Evolutionary conservation across 2,329 filamentous ascomycete species (phyloP), one percentile per base, ranked within the genome.

Genomic region (Fusarium udum): DNA sequence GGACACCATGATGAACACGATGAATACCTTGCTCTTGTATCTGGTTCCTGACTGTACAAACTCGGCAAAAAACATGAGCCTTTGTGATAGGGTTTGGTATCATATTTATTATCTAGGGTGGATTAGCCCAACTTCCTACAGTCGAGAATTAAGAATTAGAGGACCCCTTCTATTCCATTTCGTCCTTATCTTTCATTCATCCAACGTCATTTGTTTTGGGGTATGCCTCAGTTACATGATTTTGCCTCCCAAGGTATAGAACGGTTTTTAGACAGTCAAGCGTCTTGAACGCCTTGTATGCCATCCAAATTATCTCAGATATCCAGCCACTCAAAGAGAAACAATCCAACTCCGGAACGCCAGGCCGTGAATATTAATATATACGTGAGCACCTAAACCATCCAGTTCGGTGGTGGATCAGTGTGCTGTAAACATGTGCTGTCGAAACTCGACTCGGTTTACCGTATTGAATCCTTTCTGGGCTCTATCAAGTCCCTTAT

Each of bases 401-500:
- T 48, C 55, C 42, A 48, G 18, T 26, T 32, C 32, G 37, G 40
- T 18, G 55, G 46, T 60, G 42, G 46, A 59, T 40, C 48, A 48
- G 61, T 40, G 55, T 71, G 65, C 61, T 66, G 46, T 64, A 61
- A 55, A 66, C 32, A 64, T 53, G 46, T 58, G 48, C 52, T 57
- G 39, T 71, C 28, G 49, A 64, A 49, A 46, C 52, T 26, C 45
- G 32, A 53, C 40, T 31, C 26, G 49, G 32, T 56, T 69, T 52
- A 63, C 65, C 63, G 68, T 64, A 64, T 64, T 16, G 70, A 62
- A 60, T 74, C 67, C 28, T 71, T 70, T 53, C 63, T 64, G 32
- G 70, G 61, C 66, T 74, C 67, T 46, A 74, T 65, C 67, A 87
- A 69, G 65, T 87, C 86, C 7, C 75, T 83, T 12, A 87, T 83